A percentile compares a stretch with the other conserved stretches of the same genome.
Conservation (phyloP, 805 yeast genomes). For the Pachysolen tannophilus region DNA sequence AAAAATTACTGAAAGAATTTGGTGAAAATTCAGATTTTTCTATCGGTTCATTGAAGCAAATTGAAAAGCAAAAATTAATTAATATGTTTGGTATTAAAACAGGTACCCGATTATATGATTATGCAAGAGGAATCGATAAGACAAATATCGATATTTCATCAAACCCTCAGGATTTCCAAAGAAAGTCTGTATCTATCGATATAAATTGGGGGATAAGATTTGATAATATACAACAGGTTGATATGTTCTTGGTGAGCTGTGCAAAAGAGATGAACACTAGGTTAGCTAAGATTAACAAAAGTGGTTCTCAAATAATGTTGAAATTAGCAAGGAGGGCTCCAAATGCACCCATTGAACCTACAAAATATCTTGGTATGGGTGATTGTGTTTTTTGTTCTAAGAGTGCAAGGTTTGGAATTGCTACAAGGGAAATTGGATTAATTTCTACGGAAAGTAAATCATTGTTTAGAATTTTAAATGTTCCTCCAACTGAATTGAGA, state of each 20-base stretch:
- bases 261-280: conserved; percentile 53
- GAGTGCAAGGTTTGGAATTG: conserved; percentile 49
- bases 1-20: conserved; percentile 34
- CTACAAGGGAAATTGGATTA: conserved; percentile 54
- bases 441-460: conserved; percentile 52
- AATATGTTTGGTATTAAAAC: conserved; percentile 58
- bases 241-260: conserved; percentile 49
- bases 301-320: conserved; percentile 53
- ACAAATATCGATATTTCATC: conserved; percentile 47
- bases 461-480: conserved; percentile 44
- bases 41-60: conserved; percentile 29
- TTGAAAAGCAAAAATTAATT: conserved; percentile 30
- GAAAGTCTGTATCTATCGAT: conserved; percentile 81
- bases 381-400: conserved; percentile 57
- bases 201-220: conserved; percentile 89
- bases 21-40: conserved; percentile 15
- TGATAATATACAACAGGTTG: conserved; percentile 50
- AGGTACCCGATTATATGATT: conserved; percentile 54
- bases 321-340: conserved; percentile 57
- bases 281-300: conserved; percentile 34
- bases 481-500: conserved; percentile 62
- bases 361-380: conserved; percentile 84
- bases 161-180: conserved; percentile 40
- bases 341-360: conserved; percentile 66
- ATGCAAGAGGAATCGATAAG: conserved; percentile 60